Evolutionary conservation across 306 rosid species (phyloP), one percentile per base, ranked within the genome.

Genomic region (Inga laurina): DNA sequence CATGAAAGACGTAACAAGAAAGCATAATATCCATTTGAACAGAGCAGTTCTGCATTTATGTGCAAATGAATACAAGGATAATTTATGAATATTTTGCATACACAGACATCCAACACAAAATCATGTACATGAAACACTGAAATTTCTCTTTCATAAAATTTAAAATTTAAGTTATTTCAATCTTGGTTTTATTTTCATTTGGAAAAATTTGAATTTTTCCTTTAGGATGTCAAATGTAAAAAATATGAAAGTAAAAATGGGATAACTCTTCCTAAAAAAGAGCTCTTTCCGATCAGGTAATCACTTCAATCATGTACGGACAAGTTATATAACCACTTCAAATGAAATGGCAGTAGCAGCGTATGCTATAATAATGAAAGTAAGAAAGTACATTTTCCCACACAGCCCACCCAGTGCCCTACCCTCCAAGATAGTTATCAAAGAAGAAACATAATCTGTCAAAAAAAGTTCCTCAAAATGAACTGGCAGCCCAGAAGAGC

Each of bases 31-130:
- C 76, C 48, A 48, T 77, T 64, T 41, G 30, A 34, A 54, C 65
- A 71, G 70, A 77, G 79, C 59, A 77, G 81, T 76, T 81, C 56
- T 48, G 59, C 21, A 69, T 57, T 21, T 69, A 59, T 30, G 67
- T 32, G 57, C 32, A 75, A 30, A 80, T 24, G 62, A 76, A 76
- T 34, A 5, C 16, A 65, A 32, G 19, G 54, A 79, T 45, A 35
- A 76, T 4, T 1, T 24, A 37, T 65, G 12, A 3, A 27, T 19
- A 34, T 27, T 41, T 41, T 56, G 21, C 48, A 32, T 8, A 52
- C 49, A 43, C 71, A 68, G 3, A 52, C 46, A 67, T 65, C 69
- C 76, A 39, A 21, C 64, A 76, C 72, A 12, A 37, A 54, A 54
- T 19, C 7, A 57, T 22, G 48, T 39, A 39, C 79, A 48, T 76